These are phyloP conservation scores for Yamadazyma diospyri DNA, from an alignment of 1,139 yeast species.

Conservation along the genomic window DNA sequence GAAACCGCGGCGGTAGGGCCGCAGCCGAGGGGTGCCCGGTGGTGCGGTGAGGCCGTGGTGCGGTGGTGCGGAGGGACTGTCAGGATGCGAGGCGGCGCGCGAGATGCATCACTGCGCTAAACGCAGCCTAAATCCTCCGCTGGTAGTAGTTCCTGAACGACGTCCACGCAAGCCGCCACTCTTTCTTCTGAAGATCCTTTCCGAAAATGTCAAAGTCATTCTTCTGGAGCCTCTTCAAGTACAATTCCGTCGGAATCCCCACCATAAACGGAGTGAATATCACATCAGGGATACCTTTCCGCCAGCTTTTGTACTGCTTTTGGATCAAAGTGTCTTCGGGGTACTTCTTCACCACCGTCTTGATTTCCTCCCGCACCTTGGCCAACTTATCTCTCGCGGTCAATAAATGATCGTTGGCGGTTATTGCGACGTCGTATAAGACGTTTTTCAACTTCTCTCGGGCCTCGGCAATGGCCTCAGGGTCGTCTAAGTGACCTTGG, in stretches of 20 bases:
- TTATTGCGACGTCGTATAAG: conserved; percentile 66
- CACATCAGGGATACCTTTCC: conserved; percentile 57
- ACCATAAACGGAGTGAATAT: conserved; percentile 65
- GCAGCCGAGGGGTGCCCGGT: neutral
- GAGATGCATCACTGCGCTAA: no score
- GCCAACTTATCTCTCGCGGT: conserved; percentile 58
- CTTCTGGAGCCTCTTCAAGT: conserved; percentile 56
- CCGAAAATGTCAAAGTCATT: conserved; percentile 61
- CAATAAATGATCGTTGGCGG: conserved; percentile 77
- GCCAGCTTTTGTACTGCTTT: conserved; percentile 37
- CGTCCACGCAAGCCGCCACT: conserved; percentile 73
- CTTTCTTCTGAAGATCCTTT: conserved; percentile 48
- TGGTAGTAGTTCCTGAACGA: conserved; percentile 52
- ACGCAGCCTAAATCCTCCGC: conserved; percentile 31
- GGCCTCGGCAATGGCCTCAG: conserved; percentile 19
- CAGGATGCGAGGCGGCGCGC: no score
- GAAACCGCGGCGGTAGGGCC: no score
- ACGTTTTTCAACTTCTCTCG: conserved; percentile 50
- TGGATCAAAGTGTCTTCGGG: conserved; percentile 29
- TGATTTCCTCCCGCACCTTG: conserved; percentile 32
- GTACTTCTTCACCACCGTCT: conserved; percentile 21
- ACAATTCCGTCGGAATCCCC: conserved; percentile 62
- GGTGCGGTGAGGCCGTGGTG: neutral
- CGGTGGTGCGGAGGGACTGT: no score
- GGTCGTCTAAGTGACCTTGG: conserved; percentile 40